Percentiles rank a stretch among this genome's conserved stretches.
phyloP scores from a whole-genome alignment of 1,139 yeast species.

The Wickerhamomyces sp. region DNA sequence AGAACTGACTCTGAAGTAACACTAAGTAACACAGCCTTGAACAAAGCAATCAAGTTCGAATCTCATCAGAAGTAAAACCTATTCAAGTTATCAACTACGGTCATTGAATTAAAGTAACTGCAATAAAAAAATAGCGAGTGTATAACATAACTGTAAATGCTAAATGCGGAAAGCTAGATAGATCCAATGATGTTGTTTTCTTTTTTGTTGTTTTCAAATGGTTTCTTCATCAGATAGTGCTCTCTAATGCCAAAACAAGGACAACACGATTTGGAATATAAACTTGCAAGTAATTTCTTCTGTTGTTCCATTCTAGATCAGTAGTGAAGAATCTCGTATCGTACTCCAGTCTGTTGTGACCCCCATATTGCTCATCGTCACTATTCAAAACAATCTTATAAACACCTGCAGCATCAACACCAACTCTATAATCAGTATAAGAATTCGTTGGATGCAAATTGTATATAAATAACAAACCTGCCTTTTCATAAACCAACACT shows the following conservation, averaged over 20 bases:
- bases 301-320: constrained; percentile 73
- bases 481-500: constrained; percentile 83
- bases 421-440: constrained; percentile 81
- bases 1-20: no score
- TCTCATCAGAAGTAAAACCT: no score
- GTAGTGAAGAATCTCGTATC: constrained; percentile 59
- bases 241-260: constrained; percentile 52
- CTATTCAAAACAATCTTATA: constrained; percentile 73
- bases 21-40: no score
- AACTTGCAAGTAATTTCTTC: constrained; percentile 72
- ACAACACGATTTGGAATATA: constrained; percentile 85
- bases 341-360: constrained; percentile 67
- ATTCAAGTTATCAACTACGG: no score
- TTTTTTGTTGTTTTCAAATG: background rate
- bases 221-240: background rate
- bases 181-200: no score
- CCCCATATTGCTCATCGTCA: constrained; percentile 72
- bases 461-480: constrained; percentile 77
- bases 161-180: no score
- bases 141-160: no score
- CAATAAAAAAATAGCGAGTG: no score
- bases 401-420: constrained; percentile 75
- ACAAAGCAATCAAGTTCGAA: no score
- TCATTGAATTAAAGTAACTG: no score
- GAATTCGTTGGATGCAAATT: constrained; percentile 87